A percentile compares a stretch with the other conserved stretches of the same genome.
Conservation (phyloP, 352 stramenopile genomes). For the Globisporangium polare region DNA sequence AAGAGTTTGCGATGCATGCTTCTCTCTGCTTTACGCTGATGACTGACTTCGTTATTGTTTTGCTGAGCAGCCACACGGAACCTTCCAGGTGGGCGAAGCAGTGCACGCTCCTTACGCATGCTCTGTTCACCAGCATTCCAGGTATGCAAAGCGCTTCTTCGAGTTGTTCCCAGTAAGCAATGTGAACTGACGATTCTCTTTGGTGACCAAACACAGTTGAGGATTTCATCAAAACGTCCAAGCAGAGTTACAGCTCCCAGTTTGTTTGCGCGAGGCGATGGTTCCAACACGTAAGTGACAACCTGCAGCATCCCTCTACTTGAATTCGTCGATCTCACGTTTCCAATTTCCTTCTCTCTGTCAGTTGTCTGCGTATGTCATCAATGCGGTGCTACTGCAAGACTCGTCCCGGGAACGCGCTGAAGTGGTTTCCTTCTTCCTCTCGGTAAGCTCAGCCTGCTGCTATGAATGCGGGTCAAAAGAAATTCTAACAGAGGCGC, state of each 20-base stretch:
- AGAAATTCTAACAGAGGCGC: neutral
- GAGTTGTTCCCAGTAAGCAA: neutral
- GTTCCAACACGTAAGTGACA: conserved; percentile 78
- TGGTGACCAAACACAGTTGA: conserved; percentile 35
- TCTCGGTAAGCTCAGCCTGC: conserved; percentile 37
- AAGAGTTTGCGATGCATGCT: neutral
- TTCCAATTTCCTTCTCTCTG: neutral
- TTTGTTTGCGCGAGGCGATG: conserved; percentile 71
- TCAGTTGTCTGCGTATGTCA: conserved; percentile 77
- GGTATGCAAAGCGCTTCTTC: conserved; percentile 21
- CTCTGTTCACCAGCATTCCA: conserved; percentile 77
- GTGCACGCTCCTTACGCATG: conserved; percentile 77
- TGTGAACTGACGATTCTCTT: neutral
- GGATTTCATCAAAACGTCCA: conserved; percentile 64
- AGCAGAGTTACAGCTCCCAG: conserved; percentile 43
- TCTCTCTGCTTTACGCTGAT: neutral
- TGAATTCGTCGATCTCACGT: neutral
- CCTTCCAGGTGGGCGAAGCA: conserved; percentile 64
- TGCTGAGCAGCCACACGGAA: conserved; percentile 39
- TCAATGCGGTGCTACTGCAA: conserved; percentile 78
- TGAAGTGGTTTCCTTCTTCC: conserved; percentile 75
- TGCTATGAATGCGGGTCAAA: neutral
- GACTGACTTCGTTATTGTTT: neutral
- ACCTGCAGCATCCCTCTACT: neutral
- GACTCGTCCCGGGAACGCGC: conserved; percentile 56